Conservation (phyloP, 352 stramenopile species). For the Pythium oligandrum region DNA sequence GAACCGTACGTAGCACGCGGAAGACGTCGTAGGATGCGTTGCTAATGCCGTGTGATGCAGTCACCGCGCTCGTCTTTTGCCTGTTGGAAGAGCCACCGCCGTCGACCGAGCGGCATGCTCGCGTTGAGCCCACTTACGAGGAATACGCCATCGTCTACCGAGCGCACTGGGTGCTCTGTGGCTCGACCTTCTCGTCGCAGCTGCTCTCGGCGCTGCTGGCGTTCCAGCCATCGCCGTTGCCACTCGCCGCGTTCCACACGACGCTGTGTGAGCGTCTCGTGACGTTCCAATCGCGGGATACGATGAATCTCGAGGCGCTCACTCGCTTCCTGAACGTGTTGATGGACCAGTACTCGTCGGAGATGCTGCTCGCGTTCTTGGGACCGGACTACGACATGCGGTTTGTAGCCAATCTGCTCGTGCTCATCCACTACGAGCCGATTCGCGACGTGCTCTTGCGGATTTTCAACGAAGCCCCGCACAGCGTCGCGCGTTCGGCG, state of each 20-base stretch:
- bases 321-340: slow-evolving; percentile 50
- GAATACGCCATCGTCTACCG: slow-evolving; percentile 58
- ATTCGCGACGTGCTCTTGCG: slow-evolving; percentile 55
- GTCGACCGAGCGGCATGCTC: slow-evolving; percentile 3
- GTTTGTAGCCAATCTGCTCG: slow-evolving; percentile 51
- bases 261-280: slow-evolving; percentile 32
- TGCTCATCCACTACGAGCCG: slow-evolving; percentile 64
- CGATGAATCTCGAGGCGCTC: slow-evolving; percentile 63
- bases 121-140: slow-evolving; percentile 41
- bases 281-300: slow-evolving; percentile 44
- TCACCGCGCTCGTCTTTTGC: slow-evolving; percentile 37
- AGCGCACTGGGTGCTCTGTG: slow-evolving; percentile 59
- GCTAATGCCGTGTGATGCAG: slow-evolving; percentile 16
- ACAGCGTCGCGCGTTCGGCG: not conserved
- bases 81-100: slow-evolving; percentile 39
- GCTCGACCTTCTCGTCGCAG: slow-evolving; percentile 50
- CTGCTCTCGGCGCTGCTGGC: slow-evolving; percentile 57
- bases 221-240: slow-evolving; percentile 19
- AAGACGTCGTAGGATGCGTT: not conserved
- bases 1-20: slow-evolving; percentile 31
- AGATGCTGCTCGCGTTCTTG: slow-evolving; percentile 47
- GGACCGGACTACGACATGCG: slow-evolving; percentile 25
- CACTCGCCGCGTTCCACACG: not conserved
- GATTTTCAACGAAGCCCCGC: slow-evolving; percentile 42
- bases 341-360: slow-evolving; percentile 69